Evolutionary conservation across 768 basidiomycete species (phyloP), one percentile per base, ranked within the genome.

Genomic region (Dioszegia aurantiaca): DNA sequence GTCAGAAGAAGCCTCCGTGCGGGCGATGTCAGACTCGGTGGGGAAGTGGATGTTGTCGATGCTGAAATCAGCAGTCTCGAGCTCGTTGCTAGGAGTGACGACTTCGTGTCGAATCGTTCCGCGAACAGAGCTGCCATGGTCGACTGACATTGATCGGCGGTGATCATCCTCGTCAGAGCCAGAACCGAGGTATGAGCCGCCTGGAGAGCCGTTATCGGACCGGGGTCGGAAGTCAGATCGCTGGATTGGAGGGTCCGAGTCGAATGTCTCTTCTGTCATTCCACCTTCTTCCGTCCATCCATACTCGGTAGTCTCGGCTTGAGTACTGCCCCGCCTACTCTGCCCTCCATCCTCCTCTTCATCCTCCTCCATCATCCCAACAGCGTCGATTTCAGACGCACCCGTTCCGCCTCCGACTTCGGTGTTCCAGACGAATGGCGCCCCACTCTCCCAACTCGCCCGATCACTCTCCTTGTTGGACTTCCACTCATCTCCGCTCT

Each of bases 31-130:
- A 3, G 66, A 67, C 40, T 70, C 69, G 16, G 69, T 70, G 3
- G 69, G 69, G 60, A 70, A 70, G 52, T 70, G 66, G 31, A 70
- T 70, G 41, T 65, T 68, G 39, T 70, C 69, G 36, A 70, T 67
- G 19, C 59, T 61, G 28, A 67, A 67, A 24, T 40, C 55, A 14
- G 37, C 55, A 26, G 49, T 55, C 17, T 41, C 41, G 21, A 48
- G 12, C 37, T 53, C 51, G 26, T 36, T 28, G 3, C 27, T 21
- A 27, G 60, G 60, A 5, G 55, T 62, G 30, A 62, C 61, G n/a
- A 58, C 46, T 12, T 57, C 51, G 23, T 63, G 58, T 42, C 30
- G 10, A 30, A 58, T 28, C 17, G 51, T 24, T n/a, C 48, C 39
- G 21, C 51, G 19, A 8, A 40, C 37, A 19, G 51, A 53, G 24